phyloP scores from a whole-genome alignment of 1,139 yeast species.

The Geotrichum armillariae region DNA sequence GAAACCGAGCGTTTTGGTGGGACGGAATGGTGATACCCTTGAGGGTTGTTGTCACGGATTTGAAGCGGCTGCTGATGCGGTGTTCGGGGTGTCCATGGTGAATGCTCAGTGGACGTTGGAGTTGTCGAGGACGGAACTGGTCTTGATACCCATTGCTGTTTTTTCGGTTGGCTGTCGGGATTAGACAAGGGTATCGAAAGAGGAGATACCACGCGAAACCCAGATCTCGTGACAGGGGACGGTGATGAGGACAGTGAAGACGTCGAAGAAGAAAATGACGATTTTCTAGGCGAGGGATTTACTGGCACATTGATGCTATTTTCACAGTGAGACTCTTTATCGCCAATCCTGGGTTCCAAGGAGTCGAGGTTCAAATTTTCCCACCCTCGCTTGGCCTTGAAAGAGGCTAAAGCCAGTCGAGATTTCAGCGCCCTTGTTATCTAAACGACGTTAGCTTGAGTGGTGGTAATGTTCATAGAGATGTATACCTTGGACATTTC shows the following conservation, averaged over 20 bases:
- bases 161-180: background rate
- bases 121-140: background rate
- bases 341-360: constrained; percentile 38
- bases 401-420: constrained; percentile 44
- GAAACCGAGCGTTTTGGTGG: constrained; percentile 1
- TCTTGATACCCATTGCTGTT: background rate
- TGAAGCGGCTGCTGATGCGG: constrained; percentile 4
- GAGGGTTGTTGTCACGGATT: background rate
- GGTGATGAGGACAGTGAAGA: constrained; percentile 7
- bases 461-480: too few relatives aligned
- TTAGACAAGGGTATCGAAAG: background rate
- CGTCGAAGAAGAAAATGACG: constrained; percentile 1
- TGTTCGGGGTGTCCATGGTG: constrained; percentile 5
- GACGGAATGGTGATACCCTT: background rate
- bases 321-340: background rate
- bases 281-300: background rate
- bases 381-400: constrained; percentile 45
- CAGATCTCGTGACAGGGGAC: constrained; percentile 2
- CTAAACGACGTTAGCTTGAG: too few relatives aligned
- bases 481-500: constrained; percentile 42
- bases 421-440: constrained; percentile 43
- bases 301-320: background rate
- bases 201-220: constrained; percentile 2
- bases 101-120: background rate
- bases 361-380: constrained; percentile 39